Evolutionary conservation across 2,329 filamentous ascomycete genomes (phyloP), one percentile per base, ranked within the genome.

Genomic region (Penicillium paneum): DNA sequence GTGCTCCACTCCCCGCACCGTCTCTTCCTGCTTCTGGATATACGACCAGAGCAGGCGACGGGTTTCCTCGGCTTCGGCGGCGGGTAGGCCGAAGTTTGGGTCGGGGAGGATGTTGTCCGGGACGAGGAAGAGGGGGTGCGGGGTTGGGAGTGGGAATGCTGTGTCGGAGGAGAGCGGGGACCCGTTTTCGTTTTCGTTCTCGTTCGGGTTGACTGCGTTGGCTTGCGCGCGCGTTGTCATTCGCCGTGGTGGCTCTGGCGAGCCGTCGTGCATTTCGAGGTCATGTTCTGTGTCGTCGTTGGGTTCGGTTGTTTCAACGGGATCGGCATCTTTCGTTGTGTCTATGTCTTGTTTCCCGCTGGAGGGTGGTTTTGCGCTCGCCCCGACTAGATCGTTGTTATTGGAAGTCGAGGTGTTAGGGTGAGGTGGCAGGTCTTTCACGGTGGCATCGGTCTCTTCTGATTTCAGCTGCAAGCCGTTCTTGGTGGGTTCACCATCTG

Each of bases 1-100:
- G 35, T 79, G 76, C 39, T 81, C 76, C 10, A 82, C 79, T 6
- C 81, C 78, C 1, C 83, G 78, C 3, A 85, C 79, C 3, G 84
- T 81, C 64, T 87, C 84, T 63, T 86, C 83, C 65, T 86, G 83
- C 63, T 87, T 87, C 63, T 86, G 83, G 6, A 86, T 81, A 63
- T 85, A 87, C 3, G 82, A 78, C 70, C 82, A 78, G 6, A 87
- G 74, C 19, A 85, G 69, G 47, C 81, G 79, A 34, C 83, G 81
- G 0, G 83, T 85, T 28, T 87, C 83, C 63, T 86, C 82, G 3
- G 84, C 83, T 72, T 87, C 84, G 41, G 74, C 69, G 2, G 78
- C 69, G 0, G 83, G 82, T 0, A 87, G 76, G 3, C 82, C 83
- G 52, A 82, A 78, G 57, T 83, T 80, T 43, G 76, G 73, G 62